Evolutionary conservation across 1,284 basidiomycete species (phyloP), one percentile per base, ranked within the genome.

Genomic region (Cronartium quercuum): DNA sequence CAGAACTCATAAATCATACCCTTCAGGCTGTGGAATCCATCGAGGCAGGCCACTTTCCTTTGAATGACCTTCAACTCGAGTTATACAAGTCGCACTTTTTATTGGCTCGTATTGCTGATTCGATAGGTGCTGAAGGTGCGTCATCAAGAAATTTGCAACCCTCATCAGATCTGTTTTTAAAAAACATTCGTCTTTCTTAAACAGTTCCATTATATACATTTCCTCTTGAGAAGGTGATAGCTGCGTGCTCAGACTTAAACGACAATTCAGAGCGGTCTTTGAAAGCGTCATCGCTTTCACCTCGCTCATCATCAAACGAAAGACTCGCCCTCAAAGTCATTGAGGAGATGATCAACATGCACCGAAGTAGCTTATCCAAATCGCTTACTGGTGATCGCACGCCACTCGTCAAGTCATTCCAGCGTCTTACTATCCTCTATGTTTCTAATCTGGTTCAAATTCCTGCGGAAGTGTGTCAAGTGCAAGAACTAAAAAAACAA

Each of bases 311-410:
- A 18, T 21, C 47, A 3, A 3, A 51, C 21, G 15, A 51, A 51
- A 18, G 15, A 51, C 47, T 51, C 47, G 21, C 21, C 47, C 47
- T 51, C 5, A 51, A 63, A 34, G 24, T 71, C 13, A 47, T 71
- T 35, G 68, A 71, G 64, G 68, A 71, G 34, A 71, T 71, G 61
- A 64, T 71, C 38, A n/a, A 71, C 29, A 55, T 63, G 35, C 68
- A 63, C 34, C 68, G 68, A 64, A 34, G 42, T 38, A 40, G 40
- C 35, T 44, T 47, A 24, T 24, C 37, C 24, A 29, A 6, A 40
- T 12, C 47, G 42, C 40, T 34, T 41, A 34, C 37, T 51, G 42
- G 34, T 40, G 61, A 61, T 64, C 47, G 21, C 3, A 13, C 3
- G 5, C 3, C 47, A 51, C 47, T 51, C 47, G 12, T 51, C 18